These are phyloP conservation scores for Citrullus mucosospermus DNA, from an alignment of 306 rosid species.

Conservation along the genomic window DNA sequence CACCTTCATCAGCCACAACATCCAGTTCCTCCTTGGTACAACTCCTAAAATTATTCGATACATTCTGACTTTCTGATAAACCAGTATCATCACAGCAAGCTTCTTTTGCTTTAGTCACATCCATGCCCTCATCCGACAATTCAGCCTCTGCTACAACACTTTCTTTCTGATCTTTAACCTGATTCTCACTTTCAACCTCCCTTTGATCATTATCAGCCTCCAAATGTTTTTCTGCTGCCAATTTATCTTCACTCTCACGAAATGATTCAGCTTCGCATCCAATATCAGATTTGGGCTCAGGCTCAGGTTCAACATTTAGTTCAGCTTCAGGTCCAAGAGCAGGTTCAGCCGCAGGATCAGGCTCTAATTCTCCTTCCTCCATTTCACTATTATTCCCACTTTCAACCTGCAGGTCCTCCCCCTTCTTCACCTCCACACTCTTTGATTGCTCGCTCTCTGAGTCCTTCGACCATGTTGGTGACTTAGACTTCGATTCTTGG, in stretches of 20 bases:
- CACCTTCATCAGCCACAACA: slow-evolving; percentile 10
- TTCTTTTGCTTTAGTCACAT: slow-evolving; percentile 9
- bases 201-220: slow-evolving; percentile 15
- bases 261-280: slow-evolving; percentile 7
- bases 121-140: slow-evolving; percentile 5
- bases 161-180: slow-evolving; percentile 12
- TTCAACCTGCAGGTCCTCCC: slow-evolving; percentile 27
- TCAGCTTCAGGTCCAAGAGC: neutral
- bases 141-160: slow-evolving; percentile 17
- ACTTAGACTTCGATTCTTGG: slow-evolving; percentile 27
- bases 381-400: slow-evolving; percentile 57
- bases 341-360: slow-evolving; percentile 26
- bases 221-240: neutral
- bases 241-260: slow-evolving; percentile 16
- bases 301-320: neutral
- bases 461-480: slow-evolving; percentile 77
- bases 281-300: slow-evolving; percentile 3
- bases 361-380: slow-evolving; percentile 75
- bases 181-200: slow-evolving; percentile 21
- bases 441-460: slow-evolving; percentile 82
- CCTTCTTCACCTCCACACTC: slow-evolving; percentile 71
- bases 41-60: slow-evolving; percentile 2
- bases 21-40: slow-evolving; percentile 12
- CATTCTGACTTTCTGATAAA: slow-evolving; percentile 18
- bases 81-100: slow-evolving; percentile 21